Percentiles rank a stretch among this genome's conserved stretches.
phyloP scores from a whole-genome alignment of 768 basidiomycete genomes.

The Thelephora ganbajun region DNA sequence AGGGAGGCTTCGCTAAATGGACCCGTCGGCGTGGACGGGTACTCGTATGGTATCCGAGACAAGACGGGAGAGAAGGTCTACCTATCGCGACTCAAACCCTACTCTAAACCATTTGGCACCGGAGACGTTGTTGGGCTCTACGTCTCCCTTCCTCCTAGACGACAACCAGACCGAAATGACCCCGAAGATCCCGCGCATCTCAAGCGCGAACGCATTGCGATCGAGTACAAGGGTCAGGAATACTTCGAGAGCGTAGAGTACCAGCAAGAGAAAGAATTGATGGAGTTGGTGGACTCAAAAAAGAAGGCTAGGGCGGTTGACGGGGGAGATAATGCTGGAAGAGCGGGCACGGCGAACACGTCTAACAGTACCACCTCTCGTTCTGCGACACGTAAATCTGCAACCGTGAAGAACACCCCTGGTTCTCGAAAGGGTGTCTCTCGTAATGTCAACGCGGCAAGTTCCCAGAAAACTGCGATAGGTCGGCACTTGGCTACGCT shows the following conservation, averaged over 20 bases:
- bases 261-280: constrained; percentile 83
- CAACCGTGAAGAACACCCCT: constrained; percentile 54
- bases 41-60: constrained; percentile 86
- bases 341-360: constrained; percentile 37
- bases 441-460: neutral
- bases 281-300: constrained; percentile 60
- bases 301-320: constrained; percentile 8
- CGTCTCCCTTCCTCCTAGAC: constrained; percentile 71
- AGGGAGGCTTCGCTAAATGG: constrained; percentile 90
- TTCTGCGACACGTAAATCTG: constrained; percentile 44
- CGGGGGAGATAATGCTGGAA: neutral
- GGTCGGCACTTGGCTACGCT: constrained; percentile 56
- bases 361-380: constrained; percentile 44
- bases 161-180: constrained; percentile 45
- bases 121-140: constrained; percentile 92
- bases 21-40: constrained; percentile 87
- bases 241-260: constrained; percentile 95
- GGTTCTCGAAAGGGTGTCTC: constrained; percentile 32
- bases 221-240: constrained; percentile 92
- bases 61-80: constrained; percentile 86
- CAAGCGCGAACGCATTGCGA: constrained; percentile 81
- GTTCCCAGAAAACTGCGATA: constrained; percentile 19
- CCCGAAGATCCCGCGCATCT: constrained; percentile 70
- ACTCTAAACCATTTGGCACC: constrained; percentile 57
- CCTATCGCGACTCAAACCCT: constrained; percentile 66